These are phyloP conservation scores for carrot (Daucus carota) DNA, from an alignment of 129 eudicot species.

Conservation along the genomic window DH1_v3.0 NC_030383.2:2597001-2597500, in stretches of 20 bases:
- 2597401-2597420: neutral
- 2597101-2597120: no score
- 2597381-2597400: neutral
- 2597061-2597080: no score
- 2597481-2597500: neutral
- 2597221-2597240: neutral
- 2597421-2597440: no score
- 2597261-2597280: no score
- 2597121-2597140: no score
- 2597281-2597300: neutral
- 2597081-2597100: no score
- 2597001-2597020: neutral
- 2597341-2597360: neutral
- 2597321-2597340: neutral
- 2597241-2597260: neutral
- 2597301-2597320: neutral
- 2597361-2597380: neutral
- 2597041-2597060: neutral
- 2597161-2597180: no score
- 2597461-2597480: neutral
- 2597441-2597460: neutral
- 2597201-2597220: neutral
- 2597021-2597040: neutral
- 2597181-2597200: neutral
- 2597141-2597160: neutral